Conservation (phyloP, 2,329 filamentous ascomycete species). For the Paraphoma sp. region DNA sequence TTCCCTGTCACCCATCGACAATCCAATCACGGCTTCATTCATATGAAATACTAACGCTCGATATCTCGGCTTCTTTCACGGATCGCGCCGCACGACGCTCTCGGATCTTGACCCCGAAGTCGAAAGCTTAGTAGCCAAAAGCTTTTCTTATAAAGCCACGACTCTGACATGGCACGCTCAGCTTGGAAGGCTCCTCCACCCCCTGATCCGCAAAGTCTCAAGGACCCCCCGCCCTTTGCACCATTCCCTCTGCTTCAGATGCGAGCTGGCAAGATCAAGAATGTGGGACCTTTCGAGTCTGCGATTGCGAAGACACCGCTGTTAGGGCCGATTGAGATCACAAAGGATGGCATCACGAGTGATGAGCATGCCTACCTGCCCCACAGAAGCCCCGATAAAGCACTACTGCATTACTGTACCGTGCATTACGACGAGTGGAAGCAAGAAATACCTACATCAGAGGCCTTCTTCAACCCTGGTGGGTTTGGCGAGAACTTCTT, state of each 20-base stretch:
- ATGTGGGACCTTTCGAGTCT: constrained; percentile 56
- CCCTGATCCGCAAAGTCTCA: constrained; percentile 26
- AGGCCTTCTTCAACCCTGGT: constrained; percentile 61
- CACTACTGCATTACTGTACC: constrained; percentile 66
- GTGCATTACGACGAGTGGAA: constrained; percentile 65
- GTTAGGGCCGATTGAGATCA: constrained; percentile 55
- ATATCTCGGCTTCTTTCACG: too few species aligned
- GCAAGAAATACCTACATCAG: constrained; percentile 59
- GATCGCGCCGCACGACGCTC: too few species aligned
- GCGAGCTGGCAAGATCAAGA: constrained; percentile 64
- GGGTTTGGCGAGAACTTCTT: constrained; percentile 72
- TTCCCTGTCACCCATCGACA: too few species aligned
- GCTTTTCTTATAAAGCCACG: too few species aligned
- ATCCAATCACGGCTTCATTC: too few species aligned
- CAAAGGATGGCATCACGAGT: constrained; percentile 59
- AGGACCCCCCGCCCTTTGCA: constrained; percentile 30
- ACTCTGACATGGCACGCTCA: constrained; percentile 18
- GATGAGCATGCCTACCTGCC: constrained; percentile 69
- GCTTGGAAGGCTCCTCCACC: constrained; percentile 29
- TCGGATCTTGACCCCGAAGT: too few species aligned
- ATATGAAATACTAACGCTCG: too few species aligned
- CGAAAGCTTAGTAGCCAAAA: too few species aligned
- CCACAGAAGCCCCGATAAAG: constrained; percentile 70
- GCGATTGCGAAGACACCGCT: constrained; percentile 64
- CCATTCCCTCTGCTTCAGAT: constrained; percentile 63